phyloP scores from a whole-genome alignment of 164 flowering plant species.

The Vitis rupestris region DNA sequence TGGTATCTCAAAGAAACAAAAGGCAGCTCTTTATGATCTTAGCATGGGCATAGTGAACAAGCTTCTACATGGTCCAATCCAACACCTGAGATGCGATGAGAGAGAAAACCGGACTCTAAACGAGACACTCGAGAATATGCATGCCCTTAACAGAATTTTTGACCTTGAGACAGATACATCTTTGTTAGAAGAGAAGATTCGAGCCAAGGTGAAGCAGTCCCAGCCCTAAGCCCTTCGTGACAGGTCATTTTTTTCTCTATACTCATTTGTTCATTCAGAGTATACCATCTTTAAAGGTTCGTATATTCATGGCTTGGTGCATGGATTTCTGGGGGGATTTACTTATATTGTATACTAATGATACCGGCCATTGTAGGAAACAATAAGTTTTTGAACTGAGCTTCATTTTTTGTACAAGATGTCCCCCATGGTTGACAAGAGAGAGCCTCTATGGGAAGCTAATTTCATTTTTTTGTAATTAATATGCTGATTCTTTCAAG shows the following conservation, averaged over 20 bases:
- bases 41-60: conserved; percentile 91
- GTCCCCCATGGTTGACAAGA: too few species aligned
- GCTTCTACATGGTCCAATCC: conserved; percentile 97
- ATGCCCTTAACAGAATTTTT: conserved; percentile 92
- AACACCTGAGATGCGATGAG: conserved; percentile 91
- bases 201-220: conserved; percentile 11
- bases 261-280: neutral
- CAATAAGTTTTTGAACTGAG: too few species aligned
- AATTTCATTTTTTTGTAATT: too few species aligned
- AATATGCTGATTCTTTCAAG: too few species aligned
- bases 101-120: conserved; percentile 75
- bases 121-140: conserved; percentile 94
- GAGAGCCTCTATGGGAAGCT: too few species aligned
- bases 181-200: conserved; percentile 27
- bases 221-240: conserved; percentile 6
- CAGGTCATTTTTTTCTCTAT: neutral
- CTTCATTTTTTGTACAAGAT: too few species aligned
- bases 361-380: too few species aligned
- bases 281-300: too few species aligned
- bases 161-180: conserved; percentile 75
- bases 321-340: too few species aligned
- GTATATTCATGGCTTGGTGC: too few species aligned
- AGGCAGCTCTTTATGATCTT: conserved; percentile 77
- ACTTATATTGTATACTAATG: too few species aligned
- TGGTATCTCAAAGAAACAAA: conserved; percentile 65